Conservation (phyloP, 1,284 basidiomycete genomes). For the Trichosporon sp. region DNA sequence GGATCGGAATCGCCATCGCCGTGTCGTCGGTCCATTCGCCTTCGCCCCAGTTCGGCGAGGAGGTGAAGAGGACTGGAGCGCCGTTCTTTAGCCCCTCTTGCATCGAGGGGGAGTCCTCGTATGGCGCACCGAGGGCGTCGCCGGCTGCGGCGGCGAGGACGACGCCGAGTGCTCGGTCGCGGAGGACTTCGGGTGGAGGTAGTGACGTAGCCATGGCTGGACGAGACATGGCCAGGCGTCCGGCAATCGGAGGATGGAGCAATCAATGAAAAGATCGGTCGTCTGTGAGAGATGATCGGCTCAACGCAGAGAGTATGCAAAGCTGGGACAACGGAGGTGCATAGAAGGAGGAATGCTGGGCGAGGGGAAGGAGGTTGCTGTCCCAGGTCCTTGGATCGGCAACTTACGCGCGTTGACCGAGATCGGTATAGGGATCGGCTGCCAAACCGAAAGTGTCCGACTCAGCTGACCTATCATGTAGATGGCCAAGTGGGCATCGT, state of each 20-base stretch:
- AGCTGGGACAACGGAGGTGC: too few relatives aligned
- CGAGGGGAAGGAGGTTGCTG: too few relatives aligned
- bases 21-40: constrained; percentile 15
- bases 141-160: constrained; percentile 7
- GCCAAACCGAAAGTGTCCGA: too few relatives aligned
- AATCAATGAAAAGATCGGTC: too few relatives aligned
- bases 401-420: too few relatives aligned
- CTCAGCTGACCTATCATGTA: too few relatives aligned
- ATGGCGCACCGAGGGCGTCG: constrained; percentile 12
- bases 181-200: neutral
- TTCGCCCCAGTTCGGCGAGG: neutral
- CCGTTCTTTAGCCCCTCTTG: neutral
- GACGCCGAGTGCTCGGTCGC: constrained; percentile 4
- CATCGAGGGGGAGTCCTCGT: neutral
- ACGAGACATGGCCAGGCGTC: neutral
- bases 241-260: neutral
- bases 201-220: neutral
- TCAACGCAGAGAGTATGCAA: too few relatives aligned
- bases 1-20: constrained; percentile 8
- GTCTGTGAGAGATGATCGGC: too few relatives aligned
- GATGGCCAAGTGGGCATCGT: too few relatives aligned
- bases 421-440: too few relatives aligned
- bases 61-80: neutral
- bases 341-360: too few relatives aligned
- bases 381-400: too few relatives aligned